Base-by-base conservation (phyloP, 2,329 filamentous ascomycete species). In the Chrysosporium keratinophilum region DNA sequence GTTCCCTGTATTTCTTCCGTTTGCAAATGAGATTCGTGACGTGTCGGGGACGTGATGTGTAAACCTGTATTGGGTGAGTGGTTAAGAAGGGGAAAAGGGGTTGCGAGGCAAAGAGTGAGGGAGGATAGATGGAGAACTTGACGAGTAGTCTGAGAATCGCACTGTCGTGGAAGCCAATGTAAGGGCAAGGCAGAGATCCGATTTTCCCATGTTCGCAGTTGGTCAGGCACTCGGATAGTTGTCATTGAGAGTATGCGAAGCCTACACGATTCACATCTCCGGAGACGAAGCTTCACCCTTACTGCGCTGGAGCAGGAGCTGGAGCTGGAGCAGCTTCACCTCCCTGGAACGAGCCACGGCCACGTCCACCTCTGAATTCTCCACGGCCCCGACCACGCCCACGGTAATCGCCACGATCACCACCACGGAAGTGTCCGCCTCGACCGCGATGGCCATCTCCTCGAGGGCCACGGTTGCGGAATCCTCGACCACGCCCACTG, bases 401-500 rank as follows among this genome's bases (percentile, higher is more conserved):
- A 47, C 64, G 61, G 58, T 62, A 65, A 4, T 67, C 67, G 34
- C 67, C 66, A 47, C 67, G 64, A 37, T 59, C 60, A 20, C 66
- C 60, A 20, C 66, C 65, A 55, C 64, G 61, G 46, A 52, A 44
- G 31, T 54, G 57, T 23, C 59, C 56, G 15, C 62, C 61, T 43
- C 67, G 67, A 43, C 67, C 65, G 44, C 70, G 65, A 59, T 66
- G 65, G 34, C 67, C 67, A 50, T 67, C 66, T 53, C 67, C 67
- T 17, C 68, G 65, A 14, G 54, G 55, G 19, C 68, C 68, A 56
- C 68, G 67, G 17, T 65, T 62, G 35, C 66, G 62, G 55, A 65
- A 62, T 47, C 67, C 66, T 50, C 69, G 63, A 20, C 67, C 64
- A 20, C 68, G 66, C 51, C 65, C 65, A 50, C 67, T 68, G 52